phyloP scores from a whole-genome alignment of 75 land plant species.

The Sequoia sempervirens region DNA sequence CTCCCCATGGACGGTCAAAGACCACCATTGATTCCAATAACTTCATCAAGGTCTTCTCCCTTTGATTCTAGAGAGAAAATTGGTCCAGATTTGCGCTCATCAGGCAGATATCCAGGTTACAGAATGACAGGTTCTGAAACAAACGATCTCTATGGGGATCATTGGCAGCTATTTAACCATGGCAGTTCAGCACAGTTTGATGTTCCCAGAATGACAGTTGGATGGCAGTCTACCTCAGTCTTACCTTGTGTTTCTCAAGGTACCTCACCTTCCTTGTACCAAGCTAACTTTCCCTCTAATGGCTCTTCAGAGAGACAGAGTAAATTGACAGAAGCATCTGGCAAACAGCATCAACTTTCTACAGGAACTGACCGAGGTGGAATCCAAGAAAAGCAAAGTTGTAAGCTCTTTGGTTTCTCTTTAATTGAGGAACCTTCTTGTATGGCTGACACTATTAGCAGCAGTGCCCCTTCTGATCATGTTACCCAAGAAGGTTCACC shows the following conservation, averaged over 20 bases:
- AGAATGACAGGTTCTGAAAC: neutral
- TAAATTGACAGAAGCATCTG: neutral
- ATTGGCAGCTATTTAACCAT: neutral
- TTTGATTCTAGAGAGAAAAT: neutral
- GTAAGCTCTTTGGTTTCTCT: conserved; percentile 60
- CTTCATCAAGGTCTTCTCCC: neutral
- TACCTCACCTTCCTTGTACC: neutral
- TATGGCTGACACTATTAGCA: conserved; percentile 8
- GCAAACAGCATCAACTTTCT: neutral
- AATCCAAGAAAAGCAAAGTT: conserved; percentile 22
- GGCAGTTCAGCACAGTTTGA: conserved; percentile 3
- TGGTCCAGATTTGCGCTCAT: neutral
- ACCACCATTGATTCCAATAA: neutral
- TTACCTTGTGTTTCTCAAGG: neutral
- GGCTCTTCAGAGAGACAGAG: neutral
- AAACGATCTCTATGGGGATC: conserved; percentile 3
- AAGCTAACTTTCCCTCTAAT: neutral
- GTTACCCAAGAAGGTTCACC: conserved; percentile 5
- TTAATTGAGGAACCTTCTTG: conserved; percentile 25
- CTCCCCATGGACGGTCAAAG: neutral
- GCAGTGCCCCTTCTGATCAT: conserved; percentile 4
- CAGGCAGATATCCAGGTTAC: neutral
- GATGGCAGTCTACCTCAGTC: neutral
- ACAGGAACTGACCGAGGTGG: neutral
- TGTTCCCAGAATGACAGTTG: neutral